phyloP scores from a whole-genome alignment of 2,329 filamentous ascomycete genomes.

The Aspergillus luchuensis region DNA sequence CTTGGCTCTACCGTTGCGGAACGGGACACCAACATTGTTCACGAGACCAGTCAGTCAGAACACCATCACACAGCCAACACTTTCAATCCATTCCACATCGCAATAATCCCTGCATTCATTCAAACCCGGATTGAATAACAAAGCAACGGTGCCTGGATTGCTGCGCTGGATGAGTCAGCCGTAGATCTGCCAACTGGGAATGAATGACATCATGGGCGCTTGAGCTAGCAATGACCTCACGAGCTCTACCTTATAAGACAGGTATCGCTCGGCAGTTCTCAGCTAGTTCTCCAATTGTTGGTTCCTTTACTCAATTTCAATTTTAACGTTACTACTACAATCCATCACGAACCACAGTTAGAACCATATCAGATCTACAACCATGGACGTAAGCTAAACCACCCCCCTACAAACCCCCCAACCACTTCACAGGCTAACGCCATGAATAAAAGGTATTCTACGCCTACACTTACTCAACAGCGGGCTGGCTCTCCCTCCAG shows the following conservation, averaged over 20 bases:
- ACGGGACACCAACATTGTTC: too few relatives aligned
- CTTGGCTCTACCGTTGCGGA: too few relatives aligned
- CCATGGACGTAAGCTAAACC: slow-evolving; percentile 24
- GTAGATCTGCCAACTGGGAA: not conserved
- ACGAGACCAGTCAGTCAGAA: too few relatives aligned
- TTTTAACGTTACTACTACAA: too few relatives aligned
- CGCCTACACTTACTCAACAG: slow-evolving; percentile 48
- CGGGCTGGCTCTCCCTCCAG: slow-evolving; percentile 48
- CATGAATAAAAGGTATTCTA: slow-evolving; percentile 43
- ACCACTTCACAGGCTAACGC: not conserved
- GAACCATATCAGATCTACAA: not conserved
- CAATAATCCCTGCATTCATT: not conserved
- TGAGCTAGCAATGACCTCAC: slow-evolving; percentile 9
- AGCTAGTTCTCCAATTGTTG: not conserved
- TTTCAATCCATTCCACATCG: too few relatives aligned
- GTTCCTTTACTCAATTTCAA: too few relatives aligned
- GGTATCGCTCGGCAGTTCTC: too few relatives aligned
- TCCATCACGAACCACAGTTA: too few relatives aligned
- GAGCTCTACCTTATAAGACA: not conserved
- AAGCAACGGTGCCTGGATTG: not conserved
- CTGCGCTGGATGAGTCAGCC: not conserved
- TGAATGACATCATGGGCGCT: slow-evolving; percentile 7
- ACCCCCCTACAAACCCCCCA: not conserved
- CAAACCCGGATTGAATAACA: not conserved
- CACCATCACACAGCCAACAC: too few relatives aligned